A percentile compares a stretch with the other conserved stretches of the same genome.
phyloP scores from a whole-genome alignment of 352 stramenopile genomes.

The Phytophthora meadii region DNA sequence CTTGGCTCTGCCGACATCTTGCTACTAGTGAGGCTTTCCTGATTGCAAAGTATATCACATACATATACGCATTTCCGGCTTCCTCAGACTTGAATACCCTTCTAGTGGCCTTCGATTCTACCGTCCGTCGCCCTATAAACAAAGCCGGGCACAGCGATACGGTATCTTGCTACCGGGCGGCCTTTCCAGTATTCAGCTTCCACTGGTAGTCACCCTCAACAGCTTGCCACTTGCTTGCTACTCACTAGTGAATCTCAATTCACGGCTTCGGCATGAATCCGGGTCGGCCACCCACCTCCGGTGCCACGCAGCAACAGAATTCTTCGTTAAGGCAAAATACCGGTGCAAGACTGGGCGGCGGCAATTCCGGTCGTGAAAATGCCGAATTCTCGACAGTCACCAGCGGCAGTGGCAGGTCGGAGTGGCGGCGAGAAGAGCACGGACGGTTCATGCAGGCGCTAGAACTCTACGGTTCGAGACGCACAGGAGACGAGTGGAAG shows the following conservation, averaged over 20 bases:
- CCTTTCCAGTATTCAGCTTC: conserved; percentile 26
- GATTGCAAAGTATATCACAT: conserved; percentile 7
- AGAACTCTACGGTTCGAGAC: conserved; percentile 64
- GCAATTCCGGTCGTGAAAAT: conserved; percentile 1
- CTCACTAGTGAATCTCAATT: background rate
- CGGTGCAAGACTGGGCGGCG: conserved; percentile 5
- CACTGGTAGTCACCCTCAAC: conserved; percentile 16
- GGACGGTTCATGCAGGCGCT: conserved; percentile 83
- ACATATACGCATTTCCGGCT: background rate
- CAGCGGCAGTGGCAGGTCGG: conserved; percentile 4
- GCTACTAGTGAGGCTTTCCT: conserved; percentile 19
- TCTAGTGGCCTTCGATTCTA: conserved; percentile 2
- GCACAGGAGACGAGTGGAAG: conserved; percentile 67
- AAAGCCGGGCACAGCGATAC: conserved; percentile 17
- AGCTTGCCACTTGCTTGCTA: conserved; percentile 10
- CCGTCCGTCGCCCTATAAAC: conserved; percentile 15
- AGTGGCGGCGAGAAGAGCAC: conserved; percentile 78
- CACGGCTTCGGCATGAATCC: conserved; percentile 11
- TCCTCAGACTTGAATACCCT: background rate
- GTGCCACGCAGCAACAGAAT: conserved; percentile 31
- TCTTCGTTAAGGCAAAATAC: conserved; percentile 3
- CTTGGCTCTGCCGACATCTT: conserved; percentile 7
- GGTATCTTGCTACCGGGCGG: conserved; percentile 31
- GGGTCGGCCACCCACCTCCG: conserved; percentile 16
- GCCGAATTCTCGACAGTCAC: conserved; percentile 10